Evolutionary conservation across 1,139 yeast species (phyloP), one percentile per base, ranked within the genome.

Genomic region (Pichia sp.): DNA sequence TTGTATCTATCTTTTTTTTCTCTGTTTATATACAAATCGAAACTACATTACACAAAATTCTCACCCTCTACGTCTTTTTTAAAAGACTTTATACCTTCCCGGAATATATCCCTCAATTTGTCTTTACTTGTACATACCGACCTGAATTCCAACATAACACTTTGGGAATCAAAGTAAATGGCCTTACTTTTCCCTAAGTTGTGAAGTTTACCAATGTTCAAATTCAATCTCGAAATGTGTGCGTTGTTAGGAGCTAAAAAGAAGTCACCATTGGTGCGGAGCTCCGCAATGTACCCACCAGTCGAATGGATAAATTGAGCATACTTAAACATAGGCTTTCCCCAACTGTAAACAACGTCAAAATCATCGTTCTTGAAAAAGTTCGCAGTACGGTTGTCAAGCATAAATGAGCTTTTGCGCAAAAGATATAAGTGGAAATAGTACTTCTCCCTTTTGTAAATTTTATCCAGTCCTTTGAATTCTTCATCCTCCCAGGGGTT

Each of bases 261-360:
- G 62, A 92, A 79, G 55, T 84, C 87, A 19, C 96, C 96, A 61
- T 84, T 85, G 48, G 84, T 90, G 59, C 93, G 75, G 49, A 95
- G 76, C 69, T 95, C 98, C 3, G 95, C 96, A 55, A 95, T 81
- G 61, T 92, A 89, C 1, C 89, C 84, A 1, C 99, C 99, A 0
- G 96, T 83, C 59, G 77, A 79, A 69, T 95, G 99, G 54, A 95
- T 85, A 65, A 87, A 95, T 69, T 95, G 99, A 1, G 92, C 90
- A 67, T 81, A 87, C 61, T 85, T 82, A 72, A 88, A 92, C 29
- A 76, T 75, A 1, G 96, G 96, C 57, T 79, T 81, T 2, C 98
- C 98, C 98, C 98, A 93, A 42, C 96, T 88, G 68, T 90, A 92
- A 15, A 77, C 70, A 32, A 89, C 80, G 59, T 82, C 83, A 59